Base-by-base conservation (phyloP, 1,139 yeast species). In the Hyphopichia khmerensis region DNA sequence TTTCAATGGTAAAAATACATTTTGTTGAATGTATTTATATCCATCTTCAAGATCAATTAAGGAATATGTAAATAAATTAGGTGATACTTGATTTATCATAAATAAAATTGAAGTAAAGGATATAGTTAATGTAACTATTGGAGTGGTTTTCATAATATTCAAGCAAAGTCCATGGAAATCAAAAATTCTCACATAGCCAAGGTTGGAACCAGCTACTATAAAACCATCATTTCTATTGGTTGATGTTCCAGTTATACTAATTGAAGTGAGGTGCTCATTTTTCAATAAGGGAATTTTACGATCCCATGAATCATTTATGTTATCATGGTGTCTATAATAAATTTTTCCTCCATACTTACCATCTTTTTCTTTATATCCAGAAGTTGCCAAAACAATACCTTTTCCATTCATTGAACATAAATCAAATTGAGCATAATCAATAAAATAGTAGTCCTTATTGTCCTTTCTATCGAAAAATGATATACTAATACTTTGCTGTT, bases 361-460 rank as follows among this genome's bases (percentile, higher is more conserved):
- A 11, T 48, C 46, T 19, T 53, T 51, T 19, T 54, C 60, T 14
- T 57, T 52, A 40, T 49, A 51, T 1, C 72, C 73, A 1, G 77
- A 72, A 36, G 53, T 52, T 2, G 85, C 95, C 44, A 89, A 75
- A 4, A 89, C 57, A 0, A 86, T 67, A 1, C 95, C 96, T 4
- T 72, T 72, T 29, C 73, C 74, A 42, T 84, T 84, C 55, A 93
- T 70, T 1, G 89, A 79, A 26, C 96, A 95, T 41, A 88, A 66
- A 59, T 89, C 96, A 60, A 74, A 88, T 15, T 79, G 75, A 45
- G 75, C 72, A 39, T 79, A 63, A 60, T 93, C 99, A 38, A 84
- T 84, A 64, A 93, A 91, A 63, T 89, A 95, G 54, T 88, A 89
- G 53, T 89, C 96, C 43, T 84, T 80, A 58, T 84, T 86, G n/a